Conservation (phyloP, 805 yeast species). For the Wickerhamomyces subpelliculosus region DNA sequence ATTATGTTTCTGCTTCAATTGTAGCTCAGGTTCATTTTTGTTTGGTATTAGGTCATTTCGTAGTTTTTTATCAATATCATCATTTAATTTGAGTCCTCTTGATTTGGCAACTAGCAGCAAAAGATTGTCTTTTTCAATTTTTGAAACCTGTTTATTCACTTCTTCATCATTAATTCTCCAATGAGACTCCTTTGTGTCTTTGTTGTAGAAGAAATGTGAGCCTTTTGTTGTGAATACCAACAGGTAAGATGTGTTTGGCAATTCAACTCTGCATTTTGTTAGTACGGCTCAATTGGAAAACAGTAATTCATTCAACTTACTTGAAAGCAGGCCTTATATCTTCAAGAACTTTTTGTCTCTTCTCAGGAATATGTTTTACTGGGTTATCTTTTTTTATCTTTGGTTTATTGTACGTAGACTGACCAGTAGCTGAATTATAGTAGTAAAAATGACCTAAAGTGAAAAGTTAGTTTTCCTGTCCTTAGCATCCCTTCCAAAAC, state of each 20-base stretch:
- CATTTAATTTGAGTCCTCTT: slow-evolving; percentile 26
- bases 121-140: slow-evolving; percentile 22
- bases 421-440: slow-evolving; percentile 29
- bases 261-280: background rate
- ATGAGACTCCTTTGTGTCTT: slow-evolving; percentile 19
- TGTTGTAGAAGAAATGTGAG: slow-evolving; percentile 33
- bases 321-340: background rate
- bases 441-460: slow-evolving; percentile 27
- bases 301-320: background rate
- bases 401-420: slow-evolving; percentile 34
- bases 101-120: slow-evolving; percentile 29
- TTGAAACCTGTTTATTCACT: slow-evolving; percentile 19
- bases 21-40: slow-evolving; percentile 4
- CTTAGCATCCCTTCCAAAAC: background rate
- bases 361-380: background rate
- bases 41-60: background rate
- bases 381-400: slow-evolving; percentile 1
- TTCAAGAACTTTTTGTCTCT: slow-evolving; percentile 2
- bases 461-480: background rate
- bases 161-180: slow-evolving; percentile 31
- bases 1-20: background rate
- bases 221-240: slow-evolving; percentile 37
- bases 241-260: slow-evolving; percentile 28
- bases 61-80: slow-evolving; percentile 5
- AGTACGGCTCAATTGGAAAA: background rate